Evolutionary conservation across 2,329 filamentous ascomycete genomes (phyloP).

Genomic region (Coniochaeta sp.): DNA sequence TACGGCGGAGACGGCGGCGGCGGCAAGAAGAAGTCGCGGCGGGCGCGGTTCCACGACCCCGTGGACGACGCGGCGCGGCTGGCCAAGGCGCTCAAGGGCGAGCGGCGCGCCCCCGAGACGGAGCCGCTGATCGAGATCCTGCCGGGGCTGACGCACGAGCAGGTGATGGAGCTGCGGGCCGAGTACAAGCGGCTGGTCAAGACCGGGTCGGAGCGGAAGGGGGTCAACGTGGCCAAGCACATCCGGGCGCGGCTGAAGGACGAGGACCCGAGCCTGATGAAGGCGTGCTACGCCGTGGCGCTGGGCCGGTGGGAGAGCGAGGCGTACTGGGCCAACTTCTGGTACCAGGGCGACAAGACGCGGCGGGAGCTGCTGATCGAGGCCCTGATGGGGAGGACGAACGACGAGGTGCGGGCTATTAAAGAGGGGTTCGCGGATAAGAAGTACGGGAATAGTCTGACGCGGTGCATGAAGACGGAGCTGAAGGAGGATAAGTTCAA

Average conservation of each 20-base stretch:
- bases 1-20: constrained; percentile 28
- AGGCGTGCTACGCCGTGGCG: constrained; percentile 84
- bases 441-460: constrained; percentile 76
- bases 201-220: constrained; percentile 62
- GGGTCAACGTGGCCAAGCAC: constrained; percentile 80
- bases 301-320: constrained; percentile 89
- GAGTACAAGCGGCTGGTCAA: constrained; percentile 92
- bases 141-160: constrained; percentile 76
- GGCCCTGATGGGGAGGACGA: constrained; percentile 80
- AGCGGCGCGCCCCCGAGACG: constrained; percentile 55
- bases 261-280: constrained; percentile 70
- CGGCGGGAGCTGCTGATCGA: constrained; percentile 89
- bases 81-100: constrained; percentile 64
- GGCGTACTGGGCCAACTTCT: constrained; percentile 97
- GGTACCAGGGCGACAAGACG: constrained; percentile 84
- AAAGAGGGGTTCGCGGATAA: constrained; percentile 87
- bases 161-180: constrained; percentile 75
- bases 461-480: constrained; percentile 84
- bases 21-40: constrained; percentile 42
- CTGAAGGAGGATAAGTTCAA: constrained; percentile 96
- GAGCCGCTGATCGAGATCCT: constrained; percentile 75
- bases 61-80: constrained; percentile 70
- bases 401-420: constrained; percentile 80
- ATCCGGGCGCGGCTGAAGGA: constrained; percentile 72
- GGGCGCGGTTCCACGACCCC: constrained; percentile 78